Evolutionary conservation across 1,284 basidiomycete species (phyloP).

Genomic region (Cryptococcus sp.): DNA sequence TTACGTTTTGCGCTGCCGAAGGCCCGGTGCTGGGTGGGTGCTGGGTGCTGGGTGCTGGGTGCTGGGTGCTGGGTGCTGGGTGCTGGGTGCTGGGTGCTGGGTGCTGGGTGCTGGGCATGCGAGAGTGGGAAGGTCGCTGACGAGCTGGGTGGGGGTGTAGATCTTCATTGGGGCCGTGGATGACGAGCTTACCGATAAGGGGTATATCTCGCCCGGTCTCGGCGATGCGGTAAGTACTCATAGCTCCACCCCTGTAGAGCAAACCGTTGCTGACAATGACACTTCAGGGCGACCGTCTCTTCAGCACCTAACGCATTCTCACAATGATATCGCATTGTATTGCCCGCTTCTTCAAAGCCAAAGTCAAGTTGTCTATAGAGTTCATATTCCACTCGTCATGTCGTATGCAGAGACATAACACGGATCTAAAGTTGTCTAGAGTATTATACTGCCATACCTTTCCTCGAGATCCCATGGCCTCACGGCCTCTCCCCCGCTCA

Average conservation of each 20-base stretch:
- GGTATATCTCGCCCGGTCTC: slow-evolving; percentile 78
- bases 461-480: not conserved
- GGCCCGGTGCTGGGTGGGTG: not conserved
- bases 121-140: not conserved
- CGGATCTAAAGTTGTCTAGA: not conserved
- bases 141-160: slow-evolving; percentile 47
- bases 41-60: too few species aligned
- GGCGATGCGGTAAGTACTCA: slow-evolving; percentile 68
- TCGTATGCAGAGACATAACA: not conserved
- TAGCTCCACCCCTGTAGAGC: too few species aligned
- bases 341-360: not conserved
- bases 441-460: not conserved
- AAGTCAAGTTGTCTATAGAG: not conserved
- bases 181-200: slow-evolving; percentile 63
- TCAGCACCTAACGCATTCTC: not conserved
- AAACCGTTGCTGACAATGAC: not conserved
- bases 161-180: slow-evolving; percentile 83
- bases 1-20: not conserved
- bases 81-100: too few species aligned
- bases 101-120: too few species aligned
- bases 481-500: not conserved
- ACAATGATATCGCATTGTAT: not conserved
- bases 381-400: not conserved
- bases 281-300: not conserved
- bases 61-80: too few species aligned